These are phyloP conservation scores for Kokia cookei DNA, from an alignment of 441 rosid genomes.

Conservation along the genomic window DNA sequence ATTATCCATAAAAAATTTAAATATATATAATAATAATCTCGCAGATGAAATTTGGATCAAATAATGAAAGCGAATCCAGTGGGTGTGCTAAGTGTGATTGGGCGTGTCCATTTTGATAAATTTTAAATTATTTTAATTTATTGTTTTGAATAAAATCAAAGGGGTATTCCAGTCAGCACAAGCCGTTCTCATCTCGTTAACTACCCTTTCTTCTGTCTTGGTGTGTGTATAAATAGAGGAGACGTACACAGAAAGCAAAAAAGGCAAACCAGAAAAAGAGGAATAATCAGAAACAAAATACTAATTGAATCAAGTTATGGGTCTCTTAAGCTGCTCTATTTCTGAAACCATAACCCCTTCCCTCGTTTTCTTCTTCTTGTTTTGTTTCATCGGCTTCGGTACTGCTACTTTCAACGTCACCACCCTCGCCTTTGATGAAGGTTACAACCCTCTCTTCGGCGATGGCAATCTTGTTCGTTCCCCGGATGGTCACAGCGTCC, in stretches of 20 bases:
- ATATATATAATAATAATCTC: no score
- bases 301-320: not conserved
- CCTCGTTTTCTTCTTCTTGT: not conserved
- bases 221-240: not conserved
- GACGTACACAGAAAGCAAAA: conserved; percentile 2
- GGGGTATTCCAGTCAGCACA: not conserved
- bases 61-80: not conserved
- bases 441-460: conserved; percentile 77
- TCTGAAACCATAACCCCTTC: not conserved
- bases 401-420: conserved; percentile 39
- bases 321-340: not conserved
- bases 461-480: conserved; percentile 75
- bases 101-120: no score
- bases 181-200: not conserved
- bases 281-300: not conserved
- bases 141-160: not conserved
- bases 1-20: not conserved
- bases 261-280: not conserved
- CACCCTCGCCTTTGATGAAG: conserved; percentile 67
- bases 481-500: conserved; percentile 57
- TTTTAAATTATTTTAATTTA: not conserved
- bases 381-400: not conserved
- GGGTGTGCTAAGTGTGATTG: not conserved
- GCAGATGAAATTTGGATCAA: not conserved
- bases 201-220: not conserved